Evolutionary conservation across 108 stramenopile species (phyloP).

Genomic region (Mayamaea pseudoterrestris): DNA sequence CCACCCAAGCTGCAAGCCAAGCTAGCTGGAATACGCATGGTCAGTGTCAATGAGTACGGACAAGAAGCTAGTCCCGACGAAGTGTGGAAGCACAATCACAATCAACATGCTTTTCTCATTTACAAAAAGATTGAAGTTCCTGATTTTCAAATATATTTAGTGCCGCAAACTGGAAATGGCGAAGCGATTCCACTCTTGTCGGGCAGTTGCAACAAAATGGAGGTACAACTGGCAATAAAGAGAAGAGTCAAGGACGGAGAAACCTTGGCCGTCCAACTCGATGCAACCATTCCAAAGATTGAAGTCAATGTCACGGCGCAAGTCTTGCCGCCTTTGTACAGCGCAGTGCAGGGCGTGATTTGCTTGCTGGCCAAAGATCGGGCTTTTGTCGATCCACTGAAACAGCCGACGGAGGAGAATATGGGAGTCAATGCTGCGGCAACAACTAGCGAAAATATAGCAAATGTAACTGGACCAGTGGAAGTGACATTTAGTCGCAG

Average conservation of each 20-base stretch:
- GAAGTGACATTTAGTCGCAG: background rate
- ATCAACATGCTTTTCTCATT: constrained; percentile 29
- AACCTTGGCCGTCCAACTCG: constrained; percentile 45
- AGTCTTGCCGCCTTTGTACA: constrained; percentile 17
- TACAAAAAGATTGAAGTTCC: constrained; percentile 46
- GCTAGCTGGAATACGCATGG: constrained; percentile 32
- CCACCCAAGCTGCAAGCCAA: constrained; percentile 33
- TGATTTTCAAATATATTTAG: constrained; percentile 16
- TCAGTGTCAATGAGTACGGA: constrained; percentile 51
- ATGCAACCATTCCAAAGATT: constrained; percentile 37
- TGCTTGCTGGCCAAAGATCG: constrained; percentile 60
- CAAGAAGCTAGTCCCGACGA: constrained; percentile 46
- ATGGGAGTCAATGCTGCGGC: background rate
- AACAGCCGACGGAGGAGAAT: constrained; percentile 5
- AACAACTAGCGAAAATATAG: too few species aligned
- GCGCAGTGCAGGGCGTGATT: constrained; percentile 19
- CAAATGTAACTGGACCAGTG: background rate
- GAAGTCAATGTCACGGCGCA: constrained; percentile 33
- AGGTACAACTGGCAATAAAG: constrained; percentile 45
- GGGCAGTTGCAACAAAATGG: constrained; percentile 19
- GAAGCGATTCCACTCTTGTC: background rate
- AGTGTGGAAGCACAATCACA: constrained; percentile 60
- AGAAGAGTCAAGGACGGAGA: constrained; percentile 54
- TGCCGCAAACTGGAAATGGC: background rate
- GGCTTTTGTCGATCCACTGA: constrained; percentile 61